phyloP scores from a whole-genome alignment of 768 basidiomycete species.

The Auricularia heimuer region DNA sequence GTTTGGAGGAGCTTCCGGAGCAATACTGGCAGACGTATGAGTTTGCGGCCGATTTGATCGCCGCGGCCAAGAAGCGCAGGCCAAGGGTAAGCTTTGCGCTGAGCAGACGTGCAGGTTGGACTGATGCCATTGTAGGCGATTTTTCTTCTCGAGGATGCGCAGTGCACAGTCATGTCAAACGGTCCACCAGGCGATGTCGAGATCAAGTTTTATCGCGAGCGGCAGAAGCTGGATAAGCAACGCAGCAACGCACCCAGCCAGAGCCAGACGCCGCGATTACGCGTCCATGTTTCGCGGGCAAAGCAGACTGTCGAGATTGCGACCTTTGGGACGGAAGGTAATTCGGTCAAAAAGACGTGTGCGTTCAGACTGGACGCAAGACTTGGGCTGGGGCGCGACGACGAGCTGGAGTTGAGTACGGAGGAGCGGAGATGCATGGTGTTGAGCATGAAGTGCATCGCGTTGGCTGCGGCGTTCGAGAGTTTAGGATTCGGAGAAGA shows the following conservation, averaged over 20 bases:
- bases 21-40: constrained; percentile 37
- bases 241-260: not conserved
- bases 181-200: constrained; percentile 39
- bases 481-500: not conserved
- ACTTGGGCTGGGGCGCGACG: not conserved
- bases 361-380: not conserved
- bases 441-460: not conserved
- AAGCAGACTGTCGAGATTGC: not conserved
- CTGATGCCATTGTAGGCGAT: no score
- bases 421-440: not conserved
- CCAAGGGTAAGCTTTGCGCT: constrained; percentile 30
- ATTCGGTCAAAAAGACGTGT: not conserved
- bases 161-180: constrained; percentile 46
- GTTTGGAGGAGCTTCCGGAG: constrained; percentile 29
- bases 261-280: not conserved
- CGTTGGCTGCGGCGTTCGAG: not conserved
- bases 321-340: not conserved
- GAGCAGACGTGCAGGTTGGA: no score
- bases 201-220: constrained; percentile 19
- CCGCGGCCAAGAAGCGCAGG: constrained; percentile 42
- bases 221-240: no score
- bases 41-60: constrained; percentile 34
- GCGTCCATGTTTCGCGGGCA: not conserved
- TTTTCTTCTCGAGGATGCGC: constrained; percentile 27
- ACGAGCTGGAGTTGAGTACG: not conserved